Evolutionary conservation across 2,329 filamentous ascomycete species (phyloP), one percentile per base, ranked within the genome.

Genomic region (Ustilaginoidea virens): DNA sequence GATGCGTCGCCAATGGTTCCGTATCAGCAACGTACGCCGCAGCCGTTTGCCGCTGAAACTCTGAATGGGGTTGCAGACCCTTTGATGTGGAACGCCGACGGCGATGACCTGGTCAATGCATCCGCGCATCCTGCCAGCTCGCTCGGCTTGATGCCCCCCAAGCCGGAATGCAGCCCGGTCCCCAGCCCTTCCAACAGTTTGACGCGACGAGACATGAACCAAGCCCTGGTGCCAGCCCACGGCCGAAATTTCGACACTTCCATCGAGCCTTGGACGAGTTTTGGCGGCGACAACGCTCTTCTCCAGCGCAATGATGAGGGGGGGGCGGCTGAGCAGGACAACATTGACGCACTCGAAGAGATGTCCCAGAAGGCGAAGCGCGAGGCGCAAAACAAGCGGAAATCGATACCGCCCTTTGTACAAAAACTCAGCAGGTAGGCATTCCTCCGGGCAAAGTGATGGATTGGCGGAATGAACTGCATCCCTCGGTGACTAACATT

Each of bases 331-430:
- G 69, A 75, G 48, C 61, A 72, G 44, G 76, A 92, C 39, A 82
- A 74, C 39, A 66, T 92, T 34, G 79, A 86, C 36, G 64, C 80
- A 31, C 57, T 94, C 35, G 83, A 92, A 47, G 73, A 79, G 48
- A 74, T 74, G 53, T 86, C 85, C 14, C 66, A 77, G 38, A 61
- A 79, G 36, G 85, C 85, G 7, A 93, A 92, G 60, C 73, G 77
- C 47, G 90, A 96, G 33, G 78, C 86, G 1, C 80, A 86, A 49
- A 69, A 77, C 11, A 96, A 93, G 54, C 67, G 86, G 44, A 96
- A 96, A 55, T 81, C 92, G 46, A 96, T 98, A 8, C 87, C 90
- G 1, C 87, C 90, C 0, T 98, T 98, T 60, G 86, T 98, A 24
- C 86, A 94, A 53, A 98, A 98, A 50, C 58, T 98, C 31, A 92